Conservation (phyloP, 139 green algal genomes). For the Astrephomene gubernaculifera region DNA sequence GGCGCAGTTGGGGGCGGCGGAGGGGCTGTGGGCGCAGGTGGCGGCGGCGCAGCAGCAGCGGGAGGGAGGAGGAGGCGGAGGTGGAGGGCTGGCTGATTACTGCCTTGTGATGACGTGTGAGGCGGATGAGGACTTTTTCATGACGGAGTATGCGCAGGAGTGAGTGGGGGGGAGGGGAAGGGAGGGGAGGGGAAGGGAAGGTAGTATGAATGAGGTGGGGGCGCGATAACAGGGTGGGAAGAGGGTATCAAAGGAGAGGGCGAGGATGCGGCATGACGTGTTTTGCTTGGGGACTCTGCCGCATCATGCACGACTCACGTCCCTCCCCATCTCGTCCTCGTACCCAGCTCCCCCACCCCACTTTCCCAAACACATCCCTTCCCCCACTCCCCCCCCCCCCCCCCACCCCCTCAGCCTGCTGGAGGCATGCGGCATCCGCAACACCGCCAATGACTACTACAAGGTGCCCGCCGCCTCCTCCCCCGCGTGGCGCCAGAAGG, state of each 20-base stretch:
- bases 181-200: neutral
- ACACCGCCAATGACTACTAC: conserved; percentile 63
- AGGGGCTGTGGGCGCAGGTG: conserved; percentile 55
- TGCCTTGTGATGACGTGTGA: conserved; percentile 53
- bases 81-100: conserved; percentile 52
- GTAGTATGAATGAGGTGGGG: neutral
- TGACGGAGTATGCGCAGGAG: conserved; percentile 63
- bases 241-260: neutral
- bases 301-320: too few relatives aligned
- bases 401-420: conserved; percentile 48
- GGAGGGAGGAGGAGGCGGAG: neutral
- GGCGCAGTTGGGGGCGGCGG: conserved; percentile 53
- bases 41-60: too few relatives aligned
- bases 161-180: conserved; percentile 30
- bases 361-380: too few relatives aligned
- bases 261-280: neutral
- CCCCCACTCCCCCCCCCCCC: neutral
- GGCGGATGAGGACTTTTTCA: conserved; percentile 68
- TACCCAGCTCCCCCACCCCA: neutral
- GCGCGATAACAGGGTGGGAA: too few relatives aligned
- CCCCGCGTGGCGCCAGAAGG: conserved; percentile 45
- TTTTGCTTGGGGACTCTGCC: too few relatives aligned
- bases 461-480: conserved; percentile 60
- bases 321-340: neutral
- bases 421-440: conserved; percentile 60